A percentile compares a stretch with the other conserved stretches of the same genome.
Conservation (phyloP, 345 rosid species). For the Arabis hirsuta region DNA sequence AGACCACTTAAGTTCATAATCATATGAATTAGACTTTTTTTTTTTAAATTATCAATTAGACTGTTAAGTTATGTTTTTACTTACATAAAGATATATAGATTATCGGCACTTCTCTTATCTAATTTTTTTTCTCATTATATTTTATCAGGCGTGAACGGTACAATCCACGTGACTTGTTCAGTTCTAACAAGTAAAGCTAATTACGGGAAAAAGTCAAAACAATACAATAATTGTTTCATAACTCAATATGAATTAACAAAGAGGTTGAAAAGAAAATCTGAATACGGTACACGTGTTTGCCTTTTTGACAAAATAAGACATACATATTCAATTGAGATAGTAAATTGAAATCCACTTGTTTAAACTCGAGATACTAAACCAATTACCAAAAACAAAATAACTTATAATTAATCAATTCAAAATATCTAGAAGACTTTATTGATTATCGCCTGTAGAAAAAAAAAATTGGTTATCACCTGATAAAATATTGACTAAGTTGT, state of each 20-base stretch:
- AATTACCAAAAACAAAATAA: slow-evolving; percentile 15
- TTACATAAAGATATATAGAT: slow-evolving; percentile 4
- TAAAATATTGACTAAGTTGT: neutral
- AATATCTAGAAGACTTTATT: slow-evolving; percentile 30
- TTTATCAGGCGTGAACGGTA: slow-evolving; percentile 1
- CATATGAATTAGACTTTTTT: too few relatives aligned
- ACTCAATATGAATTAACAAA: slow-evolving; percentile 2
- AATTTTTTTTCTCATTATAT: neutral
- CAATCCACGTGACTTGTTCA: slow-evolving; percentile 14
- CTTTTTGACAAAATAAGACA: slow-evolving; percentile 20
- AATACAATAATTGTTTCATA: neutral
- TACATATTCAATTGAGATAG: neutral
- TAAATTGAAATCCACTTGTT: slow-evolving; percentile 1
- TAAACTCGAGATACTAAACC: slow-evolving; percentile 16
- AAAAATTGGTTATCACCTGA: slow-evolving; percentile 10
- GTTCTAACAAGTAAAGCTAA: neutral
- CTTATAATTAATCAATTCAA: neutral
- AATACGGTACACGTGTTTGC: slow-evolving; percentile 2
- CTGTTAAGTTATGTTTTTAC: slow-evolving; percentile 1
- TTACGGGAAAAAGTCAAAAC: neutral
- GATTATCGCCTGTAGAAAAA: slow-evolving; percentile 5
- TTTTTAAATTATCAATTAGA: too few relatives aligned
- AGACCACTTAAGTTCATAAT: slow-evolving; percentile 17
- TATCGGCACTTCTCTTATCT: neutral
- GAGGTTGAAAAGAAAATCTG: slow-evolving; percentile 14